Conservation (phyloP, 345 rosid species). For the Gossypium thurberi region DNA sequence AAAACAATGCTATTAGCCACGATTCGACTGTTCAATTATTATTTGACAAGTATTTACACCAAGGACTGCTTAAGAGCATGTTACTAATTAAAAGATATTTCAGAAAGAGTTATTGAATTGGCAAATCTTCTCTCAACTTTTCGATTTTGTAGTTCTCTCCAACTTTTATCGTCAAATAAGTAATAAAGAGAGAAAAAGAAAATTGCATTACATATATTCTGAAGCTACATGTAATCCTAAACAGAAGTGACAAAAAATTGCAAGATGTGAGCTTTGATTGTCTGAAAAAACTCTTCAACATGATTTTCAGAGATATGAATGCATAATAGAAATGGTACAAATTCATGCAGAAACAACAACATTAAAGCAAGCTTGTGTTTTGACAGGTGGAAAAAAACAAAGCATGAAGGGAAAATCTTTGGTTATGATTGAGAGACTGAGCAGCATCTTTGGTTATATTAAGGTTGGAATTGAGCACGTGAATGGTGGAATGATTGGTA, state of each 20-base stretch:
- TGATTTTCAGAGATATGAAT: neutral
- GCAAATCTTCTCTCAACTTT: neutral
- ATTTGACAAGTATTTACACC: no score
- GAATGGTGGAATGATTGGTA: conserved; percentile 35
- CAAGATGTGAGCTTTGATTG: neutral
- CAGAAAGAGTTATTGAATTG: neutral
- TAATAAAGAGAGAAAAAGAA: neutral
- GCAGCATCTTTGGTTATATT: neutral
- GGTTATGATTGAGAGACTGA: neutral
- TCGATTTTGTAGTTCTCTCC: neutral
- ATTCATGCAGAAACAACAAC: neutral
- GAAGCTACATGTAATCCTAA: neutral
- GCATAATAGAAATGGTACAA: neutral
- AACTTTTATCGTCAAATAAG: neutral
- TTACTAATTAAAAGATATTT: no score
- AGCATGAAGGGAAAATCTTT: neutral
- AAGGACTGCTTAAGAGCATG: no score
- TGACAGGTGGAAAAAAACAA: conserved; percentile 15
- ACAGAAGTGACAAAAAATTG: conserved; percentile 1
- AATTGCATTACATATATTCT: neutral
- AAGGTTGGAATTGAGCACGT: conserved; percentile 29
- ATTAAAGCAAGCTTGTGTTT: neutral
- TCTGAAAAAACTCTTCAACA: neutral
- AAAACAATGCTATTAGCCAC: no score
- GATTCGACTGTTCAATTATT: no score